These are phyloP conservation scores for Quercus lobata DNA, from an alignment of 331 rosid species.

Conservation along the genomic window DNA sequence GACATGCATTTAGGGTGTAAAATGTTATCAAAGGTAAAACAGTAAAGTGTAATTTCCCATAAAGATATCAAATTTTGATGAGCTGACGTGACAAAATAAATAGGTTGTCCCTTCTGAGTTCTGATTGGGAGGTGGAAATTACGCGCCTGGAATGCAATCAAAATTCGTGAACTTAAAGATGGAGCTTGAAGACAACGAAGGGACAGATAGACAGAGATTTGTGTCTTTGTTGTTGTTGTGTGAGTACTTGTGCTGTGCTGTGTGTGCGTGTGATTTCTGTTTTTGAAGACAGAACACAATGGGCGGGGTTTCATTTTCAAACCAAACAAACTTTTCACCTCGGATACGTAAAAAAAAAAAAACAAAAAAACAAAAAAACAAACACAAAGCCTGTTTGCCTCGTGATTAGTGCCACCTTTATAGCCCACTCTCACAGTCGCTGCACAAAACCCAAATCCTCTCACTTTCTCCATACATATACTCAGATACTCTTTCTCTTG, in stretches of 20 bases:
- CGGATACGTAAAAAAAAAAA: not conserved
- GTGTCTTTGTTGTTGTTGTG: not conserved
- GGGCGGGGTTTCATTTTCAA: constrained; percentile 2
- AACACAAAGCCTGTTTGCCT: not conserved
- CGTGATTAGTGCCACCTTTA: not conserved
- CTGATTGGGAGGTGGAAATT: no score
- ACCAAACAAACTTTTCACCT: not conserved
- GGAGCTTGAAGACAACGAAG: not conserved
- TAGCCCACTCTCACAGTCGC: not conserved
- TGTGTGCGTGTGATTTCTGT: not conserved
- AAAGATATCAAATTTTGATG: no score
- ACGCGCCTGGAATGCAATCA: no score
- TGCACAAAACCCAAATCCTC: not conserved
- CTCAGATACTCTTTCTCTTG: not conserved
- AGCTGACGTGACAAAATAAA: no score
- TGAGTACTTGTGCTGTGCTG: no score
- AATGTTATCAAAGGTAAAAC: no score
- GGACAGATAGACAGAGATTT: not conserved
- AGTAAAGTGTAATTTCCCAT: no score
- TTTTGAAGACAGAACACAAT: not conserved
- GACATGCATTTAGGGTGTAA: no score
- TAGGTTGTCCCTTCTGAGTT: no score
- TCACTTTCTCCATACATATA: not conserved
- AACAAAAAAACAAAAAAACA: not conserved
- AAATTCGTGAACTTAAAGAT: no score